phyloP scores from a whole-genome alignment of 2,329 filamentous ascomycete species.

The Fusarium decemcellulare region DNA sequence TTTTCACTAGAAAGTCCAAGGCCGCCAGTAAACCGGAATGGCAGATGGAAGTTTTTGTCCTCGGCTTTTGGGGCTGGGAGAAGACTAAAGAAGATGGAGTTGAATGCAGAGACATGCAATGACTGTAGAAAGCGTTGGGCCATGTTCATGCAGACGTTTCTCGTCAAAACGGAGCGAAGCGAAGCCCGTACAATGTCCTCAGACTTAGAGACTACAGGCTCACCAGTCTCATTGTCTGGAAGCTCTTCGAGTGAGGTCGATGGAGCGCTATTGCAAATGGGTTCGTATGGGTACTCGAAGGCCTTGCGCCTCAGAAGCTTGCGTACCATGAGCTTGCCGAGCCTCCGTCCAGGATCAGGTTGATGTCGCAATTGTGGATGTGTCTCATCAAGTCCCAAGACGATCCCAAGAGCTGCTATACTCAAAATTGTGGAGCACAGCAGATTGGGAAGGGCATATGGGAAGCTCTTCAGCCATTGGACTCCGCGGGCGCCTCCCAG shows the following conservation, averaged over 20 bases:
- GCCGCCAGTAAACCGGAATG: background rate
- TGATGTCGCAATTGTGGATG: background rate
- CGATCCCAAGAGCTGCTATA: no score
- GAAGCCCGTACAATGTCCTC: no score
- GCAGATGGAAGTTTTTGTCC: background rate
- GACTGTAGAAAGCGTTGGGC: background rate
- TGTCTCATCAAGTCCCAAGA: background rate
- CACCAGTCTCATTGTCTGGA: no score
- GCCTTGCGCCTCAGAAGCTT: background rate
- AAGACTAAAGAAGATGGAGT: slow-evolving; percentile 1
- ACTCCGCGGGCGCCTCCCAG: background rate
- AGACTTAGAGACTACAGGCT: no score
- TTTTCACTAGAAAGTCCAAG: background rate
- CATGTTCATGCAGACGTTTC: background rate
- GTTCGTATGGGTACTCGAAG: background rate
- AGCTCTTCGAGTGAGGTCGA: no score
- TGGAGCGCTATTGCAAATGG: background rate
- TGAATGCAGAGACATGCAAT: background rate
- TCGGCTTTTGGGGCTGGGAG: background rate
- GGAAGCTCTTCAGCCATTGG: background rate
- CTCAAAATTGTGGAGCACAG: background rate
- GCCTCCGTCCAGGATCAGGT: background rate
- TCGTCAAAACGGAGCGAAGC: background rate
- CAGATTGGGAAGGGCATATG: background rate
- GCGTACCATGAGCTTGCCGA: background rate